These are phyloP conservation scores for Podila horticola DNA, from an alignment of 192 early-diverging fungal species.

Conservation along the genomic window DNA sequence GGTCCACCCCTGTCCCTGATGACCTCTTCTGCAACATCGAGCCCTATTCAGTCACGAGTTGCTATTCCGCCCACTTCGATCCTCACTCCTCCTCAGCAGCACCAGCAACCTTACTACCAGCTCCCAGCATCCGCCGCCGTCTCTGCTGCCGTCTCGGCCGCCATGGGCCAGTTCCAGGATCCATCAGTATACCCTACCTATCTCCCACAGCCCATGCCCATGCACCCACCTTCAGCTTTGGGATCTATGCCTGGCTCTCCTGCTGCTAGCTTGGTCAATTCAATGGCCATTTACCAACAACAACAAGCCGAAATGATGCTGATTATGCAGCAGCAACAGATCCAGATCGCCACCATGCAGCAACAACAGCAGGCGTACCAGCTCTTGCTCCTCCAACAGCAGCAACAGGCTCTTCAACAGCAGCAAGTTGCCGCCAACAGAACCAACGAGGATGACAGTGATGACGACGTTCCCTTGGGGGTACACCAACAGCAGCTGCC, in stretches of 20 bases:
- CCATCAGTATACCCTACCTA: background rate
- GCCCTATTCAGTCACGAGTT: background rate
- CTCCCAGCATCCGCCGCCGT: conserved; percentile 3
- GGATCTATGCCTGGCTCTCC: background rate
- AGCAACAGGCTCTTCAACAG: conserved; percentile 23
- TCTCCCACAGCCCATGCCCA: background rate
- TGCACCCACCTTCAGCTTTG: background rate
- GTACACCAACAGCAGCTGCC: conserved; percentile 28
- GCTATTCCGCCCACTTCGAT: background rate
- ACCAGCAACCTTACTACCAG: conserved; percentile 1
- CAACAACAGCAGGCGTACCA: conserved; percentile 49
- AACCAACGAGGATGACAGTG: conserved; percentile 7
- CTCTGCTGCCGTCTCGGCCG: background rate
- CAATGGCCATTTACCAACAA: conserved; percentile 48
- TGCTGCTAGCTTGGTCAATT: conserved; percentile 14
- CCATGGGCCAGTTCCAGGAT: conserved; percentile 3
- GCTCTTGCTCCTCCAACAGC: conserved; percentile 30
- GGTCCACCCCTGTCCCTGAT: conserved; percentile 1
- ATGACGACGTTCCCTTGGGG: conserved; percentile 40
- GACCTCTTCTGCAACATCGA: background rate
- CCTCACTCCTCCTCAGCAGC: background rate
- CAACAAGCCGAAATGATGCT: conserved; percentile 49
- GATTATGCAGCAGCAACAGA: conserved; percentile 49
- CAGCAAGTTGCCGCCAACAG: conserved; percentile 6
- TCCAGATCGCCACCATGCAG: conserved; percentile 51